Evolutionary conservation across 805 yeast genomes (phyloP).

Genomic region (Lachancea sp.): DNA sequence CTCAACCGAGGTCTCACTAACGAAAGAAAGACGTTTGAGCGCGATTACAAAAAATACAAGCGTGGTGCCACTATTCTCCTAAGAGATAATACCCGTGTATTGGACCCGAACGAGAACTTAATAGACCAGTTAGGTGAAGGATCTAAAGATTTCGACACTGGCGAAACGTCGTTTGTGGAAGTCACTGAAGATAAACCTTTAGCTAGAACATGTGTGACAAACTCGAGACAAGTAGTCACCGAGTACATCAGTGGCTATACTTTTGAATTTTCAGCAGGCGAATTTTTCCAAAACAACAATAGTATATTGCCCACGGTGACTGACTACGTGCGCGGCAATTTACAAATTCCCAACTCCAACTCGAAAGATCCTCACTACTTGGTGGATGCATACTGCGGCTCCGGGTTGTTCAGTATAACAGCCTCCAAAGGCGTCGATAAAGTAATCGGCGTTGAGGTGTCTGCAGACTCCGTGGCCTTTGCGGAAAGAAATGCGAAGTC

Average conservation of each 20-base stretch:
- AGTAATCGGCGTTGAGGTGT: constrained; percentile 90
- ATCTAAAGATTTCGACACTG: constrained; percentile 37
- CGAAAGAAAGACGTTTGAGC: constrained; percentile 54
- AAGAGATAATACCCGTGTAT: constrained; percentile 62
- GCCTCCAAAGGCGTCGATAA: constrained; percentile 74
- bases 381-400: constrained; percentile 95
- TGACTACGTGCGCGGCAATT: constrained; percentile 67
- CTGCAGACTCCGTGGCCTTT: constrained; percentile 83
- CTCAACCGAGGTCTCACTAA: constrained; percentile 66
- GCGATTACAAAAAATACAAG: constrained; percentile 43
- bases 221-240: constrained; percentile 68
- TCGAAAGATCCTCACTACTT: constrained; percentile 53
- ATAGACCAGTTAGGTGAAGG: constrained; percentile 37
- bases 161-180: constrained; percentile 36
- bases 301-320: constrained; percentile 83
- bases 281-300: constrained; percentile 93
- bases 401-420: constrained; percentile 86
- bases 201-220: constrained; percentile 70
- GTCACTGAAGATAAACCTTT: constrained; percentile 31
- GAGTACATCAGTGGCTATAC: constrained; percentile 69
- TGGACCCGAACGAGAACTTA: constrained; percentile 22
- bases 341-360: constrained; percentile 40
- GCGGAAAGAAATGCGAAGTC: constrained; percentile 75
- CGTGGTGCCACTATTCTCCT: constrained; percentile 83
- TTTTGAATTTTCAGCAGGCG: constrained; percentile 89